Conservation (phyloP, 2,329 filamentous ascomycete genomes). For the Neopestalotiopsis sp. region DNA sequence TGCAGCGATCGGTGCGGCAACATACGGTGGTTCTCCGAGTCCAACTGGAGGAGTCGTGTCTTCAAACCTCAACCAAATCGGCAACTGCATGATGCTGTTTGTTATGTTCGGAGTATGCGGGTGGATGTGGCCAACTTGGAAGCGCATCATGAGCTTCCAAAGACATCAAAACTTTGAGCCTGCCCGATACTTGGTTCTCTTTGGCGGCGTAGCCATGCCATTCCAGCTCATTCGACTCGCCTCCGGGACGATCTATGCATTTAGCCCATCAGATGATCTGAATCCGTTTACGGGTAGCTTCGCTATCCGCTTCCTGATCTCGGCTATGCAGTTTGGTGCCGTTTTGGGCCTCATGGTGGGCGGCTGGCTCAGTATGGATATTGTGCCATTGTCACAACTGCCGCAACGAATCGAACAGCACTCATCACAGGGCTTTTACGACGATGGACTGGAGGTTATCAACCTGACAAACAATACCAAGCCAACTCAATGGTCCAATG, state of each 20-base stretch:
- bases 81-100: neutral
- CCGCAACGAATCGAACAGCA: neutral
- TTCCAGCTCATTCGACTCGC: neutral
- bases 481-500: neutral
- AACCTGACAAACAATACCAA: neutral
- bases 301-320: neutral
- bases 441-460: neutral
- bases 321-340: neutral
- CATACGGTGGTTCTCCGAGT: neutral
- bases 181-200: neutral
- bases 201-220: neutral
- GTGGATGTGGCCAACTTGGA: slow-evolving; percentile 9
- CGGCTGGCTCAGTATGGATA: neutral
- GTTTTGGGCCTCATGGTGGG: neutral
- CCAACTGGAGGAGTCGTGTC: neutral
- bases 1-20: neutral
- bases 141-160: neutral
- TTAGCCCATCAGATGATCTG: neutral
- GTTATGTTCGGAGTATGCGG: slow-evolving; percentile 3
- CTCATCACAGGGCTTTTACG: neutral
- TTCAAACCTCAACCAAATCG: neutral
- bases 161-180: neutral
- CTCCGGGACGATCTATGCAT: neutral
- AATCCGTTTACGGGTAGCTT: neutral
- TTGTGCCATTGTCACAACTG: neutral